Evolutionary conservation across 257 asterid species (phyloP).

Genomic region (Rubia yunnanensis): DNA sequence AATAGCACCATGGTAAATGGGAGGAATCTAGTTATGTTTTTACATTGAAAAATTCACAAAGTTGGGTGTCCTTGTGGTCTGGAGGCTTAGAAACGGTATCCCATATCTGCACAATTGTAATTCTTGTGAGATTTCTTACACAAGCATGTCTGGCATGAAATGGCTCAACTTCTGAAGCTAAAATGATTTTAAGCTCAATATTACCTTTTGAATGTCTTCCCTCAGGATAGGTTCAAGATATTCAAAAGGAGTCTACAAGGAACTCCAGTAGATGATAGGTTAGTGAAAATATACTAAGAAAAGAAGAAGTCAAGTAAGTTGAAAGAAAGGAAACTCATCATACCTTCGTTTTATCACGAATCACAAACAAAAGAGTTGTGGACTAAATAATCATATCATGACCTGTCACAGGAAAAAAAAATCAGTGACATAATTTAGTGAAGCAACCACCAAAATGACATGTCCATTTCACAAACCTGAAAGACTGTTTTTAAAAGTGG

Average conservation of each 20-base stretch:
- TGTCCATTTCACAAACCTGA: constrained; percentile 38
- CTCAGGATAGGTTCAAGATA: constrained; percentile 80
- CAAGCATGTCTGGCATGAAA: not conserved
- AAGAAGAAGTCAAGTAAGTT: not conserved
- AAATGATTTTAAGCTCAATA: constrained; percentile 3
- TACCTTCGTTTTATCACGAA: constrained; percentile 83
- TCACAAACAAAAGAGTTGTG: constrained; percentile 94
- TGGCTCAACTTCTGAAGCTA: not conserved
- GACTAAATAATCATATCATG: constrained; percentile 94
- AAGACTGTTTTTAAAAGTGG: constrained; percentile 92
- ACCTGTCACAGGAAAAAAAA: constrained; percentile 44
- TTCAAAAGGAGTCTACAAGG: constrained; percentile 76
- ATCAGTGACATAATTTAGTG: not conserved
- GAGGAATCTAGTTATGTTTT: constrained; percentile 16
- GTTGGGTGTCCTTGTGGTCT: constrained; percentile 79
- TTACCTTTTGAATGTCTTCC: constrained; percentile 94
- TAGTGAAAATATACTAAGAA: not conserved
- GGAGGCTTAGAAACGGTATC: constrained; percentile 91
- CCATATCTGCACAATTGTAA: constrained; percentile 56
- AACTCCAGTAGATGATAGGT: not conserved
- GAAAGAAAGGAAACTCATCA: not conserved
- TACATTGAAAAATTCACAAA: constrained; percentile 93
- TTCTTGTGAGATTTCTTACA: not conserved
- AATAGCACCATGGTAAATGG: not conserved
- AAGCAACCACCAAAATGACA: not conserved